phyloP scores from a whole-genome alignment of 2,329 filamentous ascomycete genomes.

The Paraphaeosphaeria minitans region DNA sequence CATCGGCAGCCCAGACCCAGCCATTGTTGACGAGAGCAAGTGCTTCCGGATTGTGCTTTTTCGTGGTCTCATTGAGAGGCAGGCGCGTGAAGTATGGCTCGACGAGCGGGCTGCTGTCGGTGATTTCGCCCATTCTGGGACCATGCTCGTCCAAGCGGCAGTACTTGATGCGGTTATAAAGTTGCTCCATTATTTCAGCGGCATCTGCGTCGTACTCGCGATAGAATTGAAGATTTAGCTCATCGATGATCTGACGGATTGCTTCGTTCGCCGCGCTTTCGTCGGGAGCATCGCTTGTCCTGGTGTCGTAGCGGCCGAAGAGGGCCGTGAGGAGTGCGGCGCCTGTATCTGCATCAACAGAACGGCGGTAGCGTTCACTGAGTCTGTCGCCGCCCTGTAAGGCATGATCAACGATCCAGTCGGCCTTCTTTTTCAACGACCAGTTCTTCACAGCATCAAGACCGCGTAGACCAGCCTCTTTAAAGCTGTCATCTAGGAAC shows the following conservation, averaged over 20 bases:
- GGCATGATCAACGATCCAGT: constrained; percentile 71
- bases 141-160: constrained; percentile 90
- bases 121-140: constrained; percentile 82
- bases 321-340: constrained; percentile 71
- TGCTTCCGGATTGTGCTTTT: constrained; percentile 75
- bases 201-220: constrained; percentile 87
- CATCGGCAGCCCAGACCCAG: constrained; percentile 98
- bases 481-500: constrained; percentile 60
- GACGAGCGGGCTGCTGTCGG: constrained; percentile 76
- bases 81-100: constrained; percentile 95
- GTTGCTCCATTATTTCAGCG: constrained; percentile 82
- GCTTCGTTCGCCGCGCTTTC: constrained; percentile 59
- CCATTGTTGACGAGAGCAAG: constrained; percentile 92
- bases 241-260: constrained; percentile 70
- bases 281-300: constrained; percentile 56
- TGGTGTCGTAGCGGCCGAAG: constrained; percentile 69
- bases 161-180: constrained; percentile 95
- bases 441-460: constrained; percentile 60
- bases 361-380: constrained; percentile 77
- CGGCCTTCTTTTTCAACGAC: constrained; percentile 63
- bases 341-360: constrained; percentile 69
- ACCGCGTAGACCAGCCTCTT: constrained; percentile 54
- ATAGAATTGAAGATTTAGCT: constrained; percentile 87
- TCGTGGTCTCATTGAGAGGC: constrained; percentile 76
- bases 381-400: constrained; percentile 74